Conservation (phyloP, 1,284 basidiomycete species). For the Microbotryum saponariae region DNA sequence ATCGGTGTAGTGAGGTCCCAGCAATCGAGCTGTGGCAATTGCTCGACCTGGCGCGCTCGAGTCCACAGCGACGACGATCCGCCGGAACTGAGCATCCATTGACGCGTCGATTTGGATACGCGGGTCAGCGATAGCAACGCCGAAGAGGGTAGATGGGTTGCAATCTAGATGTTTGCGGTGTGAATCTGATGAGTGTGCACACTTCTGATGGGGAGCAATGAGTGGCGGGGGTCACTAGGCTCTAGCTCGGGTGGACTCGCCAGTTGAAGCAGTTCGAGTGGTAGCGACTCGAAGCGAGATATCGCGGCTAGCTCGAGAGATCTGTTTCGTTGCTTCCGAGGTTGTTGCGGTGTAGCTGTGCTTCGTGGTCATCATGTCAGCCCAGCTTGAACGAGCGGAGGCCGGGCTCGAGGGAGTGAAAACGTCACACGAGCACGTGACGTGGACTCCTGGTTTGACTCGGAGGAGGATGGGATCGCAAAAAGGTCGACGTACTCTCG, state of each 20-base stretch:
- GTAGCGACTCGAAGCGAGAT: neutral
- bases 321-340: too few relatives aligned
- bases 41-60: neutral
- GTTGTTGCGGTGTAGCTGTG: too few relatives aligned
- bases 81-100: neutral
- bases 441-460: too few relatives aligned
- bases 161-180: neutral
- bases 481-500: too few relatives aligned
- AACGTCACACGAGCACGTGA: too few relatives aligned
- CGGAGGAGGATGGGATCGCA: too few relatives aligned
- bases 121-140: conserved; percentile 10
- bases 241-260: conserved; percentile 2
- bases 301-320: too few relatives aligned
- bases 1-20: neutral
- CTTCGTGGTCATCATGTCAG: too few relatives aligned
- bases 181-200: neutral
- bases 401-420: too few relatives aligned
- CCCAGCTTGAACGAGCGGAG: too few relatives aligned
- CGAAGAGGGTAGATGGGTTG: neutral
- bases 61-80: conserved; percentile 1
- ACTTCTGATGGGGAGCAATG: neutral
- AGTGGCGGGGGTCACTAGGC: neutral
- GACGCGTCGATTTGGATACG: neutral
- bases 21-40: conserved; percentile 7
- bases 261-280: conserved; percentile 13